Base-by-base conservation (phyloP, 345 rosid genomes). In the Clarkia xantiana region DNA sequence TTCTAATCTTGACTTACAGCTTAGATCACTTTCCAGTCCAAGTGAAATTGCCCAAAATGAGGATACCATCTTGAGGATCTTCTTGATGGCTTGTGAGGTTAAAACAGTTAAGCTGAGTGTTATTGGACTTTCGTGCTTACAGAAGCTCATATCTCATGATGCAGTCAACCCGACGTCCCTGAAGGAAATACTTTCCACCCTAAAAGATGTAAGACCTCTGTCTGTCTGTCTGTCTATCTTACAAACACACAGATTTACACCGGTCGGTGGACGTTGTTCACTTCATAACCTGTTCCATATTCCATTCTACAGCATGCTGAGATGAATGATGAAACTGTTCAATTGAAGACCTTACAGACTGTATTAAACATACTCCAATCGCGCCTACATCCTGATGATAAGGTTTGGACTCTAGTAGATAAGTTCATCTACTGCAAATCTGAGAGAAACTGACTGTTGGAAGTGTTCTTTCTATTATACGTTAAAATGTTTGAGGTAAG, bases 81-180 rank as follows among this genome's bases (percentile, higher is more conserved):
- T 91, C 71, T 59, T 86, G 34, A 79, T 81, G 94, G 98, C 98
- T 0, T 91, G 96, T 50, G 94, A 89, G 68, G 93, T 81, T 62
- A 79, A 73, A 70, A 77, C 75, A 14, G 80, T 78, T 22, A 91
- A 83, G 67, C 81, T 91, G 61, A 86, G 96, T 62, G 89, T 91
- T 40, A 76, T 91, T 50, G 98, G 98, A 57, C 93, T 91, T 51
- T 81, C 98, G 0, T 86, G 94, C 62, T 74, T 91, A 36, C 98
- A 91, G 56, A 91, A 86, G 69, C 98, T 91, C 61, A 81, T 91
- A 64, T 81, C 98, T 57, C 96, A 91, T 57, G 96, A 81, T 57
- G 94, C 95, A 3, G 94, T 86, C 66, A 79, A 80, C 36, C 89
- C 86, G n/a, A 77, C 94, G 8, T 82, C 87, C 45, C 62, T 86